Evolutionary conservation across 768 basidiomycete genomes (phyloP), one percentile per base, ranked within the genome.

Genomic region (Tremella fuciformis): DNA sequence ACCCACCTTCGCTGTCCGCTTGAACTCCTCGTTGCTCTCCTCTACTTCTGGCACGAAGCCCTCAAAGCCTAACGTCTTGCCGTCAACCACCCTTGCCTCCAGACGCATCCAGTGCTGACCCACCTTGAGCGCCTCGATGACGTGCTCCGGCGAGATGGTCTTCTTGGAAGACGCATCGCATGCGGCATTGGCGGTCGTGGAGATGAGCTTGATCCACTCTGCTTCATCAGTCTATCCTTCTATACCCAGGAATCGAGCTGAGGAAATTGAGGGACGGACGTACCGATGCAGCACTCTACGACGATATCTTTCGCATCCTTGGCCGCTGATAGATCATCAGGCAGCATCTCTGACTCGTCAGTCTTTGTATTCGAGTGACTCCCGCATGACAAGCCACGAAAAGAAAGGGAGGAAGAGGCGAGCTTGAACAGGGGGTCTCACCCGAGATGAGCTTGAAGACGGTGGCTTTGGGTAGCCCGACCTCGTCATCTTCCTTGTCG

Each of bases 261-360:
- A 37, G 38, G 25, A 37, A 55, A 24, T 50, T 41, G 47, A 26
- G n/a, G 29, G 38, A 1, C 3, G 39, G 34, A 55, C 42, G 21
- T 81, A 96, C 96, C 96, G 84, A 98, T 91, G 84, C 94, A 97
- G 70, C 93, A 98, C 80, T 97, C 92, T 77, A 93, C 92, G 41
- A 99, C 87, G 63, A 98, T 79, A 81, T 98, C 96, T 68, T 91
- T 87, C 62, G 94, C 94, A 70, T 98, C 96, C 79, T 97, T 98
- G 22, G 92, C 84, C 72, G 91, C 97, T 26, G 85, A 81, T 13
- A 94, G 82, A 70, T 96, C 93, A 65, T 78, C 83, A 21, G 94
- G 91, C 15, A 98, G 83, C 63, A 97, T 79, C 70, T 99, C 96
- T 98, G 75, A 29, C 29, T 34, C 16, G 22, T 53, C 34, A 37